Percentiles rank a stretch among this genome's conserved stretches.
Conservation (phyloP, 306 rosid genomes). For the Ziziphus jujuba region DNA sequence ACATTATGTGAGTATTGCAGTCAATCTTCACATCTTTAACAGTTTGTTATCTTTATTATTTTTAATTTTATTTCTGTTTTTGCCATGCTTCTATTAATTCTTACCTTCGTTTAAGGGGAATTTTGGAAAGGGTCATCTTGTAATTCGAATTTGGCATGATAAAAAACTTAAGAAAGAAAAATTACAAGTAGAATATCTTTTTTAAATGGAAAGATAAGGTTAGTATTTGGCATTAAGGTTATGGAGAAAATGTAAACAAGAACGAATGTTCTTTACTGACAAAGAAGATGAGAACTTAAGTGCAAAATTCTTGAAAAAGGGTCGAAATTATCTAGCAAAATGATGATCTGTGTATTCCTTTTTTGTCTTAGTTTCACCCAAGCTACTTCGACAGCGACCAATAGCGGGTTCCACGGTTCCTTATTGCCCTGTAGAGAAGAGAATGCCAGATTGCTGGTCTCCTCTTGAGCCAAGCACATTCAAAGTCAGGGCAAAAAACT, state of each 20-base stretch:
- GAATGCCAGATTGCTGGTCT: constrained; percentile 77
- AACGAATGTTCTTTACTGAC: not conserved
- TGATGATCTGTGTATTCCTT: constrained; percentile 27
- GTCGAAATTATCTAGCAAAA: not conserved
- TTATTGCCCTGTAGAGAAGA: constrained; percentile 64
- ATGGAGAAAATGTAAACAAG: no score
- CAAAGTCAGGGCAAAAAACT: constrained; percentile 84
- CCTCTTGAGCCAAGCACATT: constrained; percentile 78
- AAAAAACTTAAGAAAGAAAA: no score
- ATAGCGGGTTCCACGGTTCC: constrained; percentile 73
- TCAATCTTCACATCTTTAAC: not conserved
- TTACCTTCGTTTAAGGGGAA: no score
- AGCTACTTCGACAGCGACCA: constrained; percentile 56
- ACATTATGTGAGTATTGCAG: constrained; percentile 54
- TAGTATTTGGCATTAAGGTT: no score
- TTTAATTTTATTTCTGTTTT: not conserved
- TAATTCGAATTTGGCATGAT: no score
- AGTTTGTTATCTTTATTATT: not conserved
- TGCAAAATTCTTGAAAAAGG: not conserved
- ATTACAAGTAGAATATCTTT: not conserved
- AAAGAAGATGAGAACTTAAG: not conserved
- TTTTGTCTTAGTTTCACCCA: constrained; percentile 68
- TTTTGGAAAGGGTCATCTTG: no score
- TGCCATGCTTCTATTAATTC: not conserved
- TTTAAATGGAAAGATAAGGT: not conserved